Evolutionary conservation across 2,329 filamentous ascomycete species (phyloP).

Genomic region (Fusarium chaquense): DNA sequence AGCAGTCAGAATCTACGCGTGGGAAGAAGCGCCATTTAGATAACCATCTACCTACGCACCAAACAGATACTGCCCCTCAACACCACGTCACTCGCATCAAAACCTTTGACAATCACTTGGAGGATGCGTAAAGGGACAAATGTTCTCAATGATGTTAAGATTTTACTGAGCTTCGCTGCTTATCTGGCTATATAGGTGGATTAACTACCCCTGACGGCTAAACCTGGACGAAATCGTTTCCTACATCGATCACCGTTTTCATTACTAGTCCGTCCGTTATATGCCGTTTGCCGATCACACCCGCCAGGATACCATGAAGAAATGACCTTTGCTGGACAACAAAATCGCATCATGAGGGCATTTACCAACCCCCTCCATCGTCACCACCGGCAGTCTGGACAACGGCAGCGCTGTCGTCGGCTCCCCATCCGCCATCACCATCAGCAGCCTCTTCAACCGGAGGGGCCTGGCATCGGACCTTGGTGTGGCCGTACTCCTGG

Average conservation of each 20-base stretch:
- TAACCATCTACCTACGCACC: not conserved
- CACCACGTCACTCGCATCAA: not conserved
- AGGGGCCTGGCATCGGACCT: slow-evolving; percentile 54
- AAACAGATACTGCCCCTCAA: not conserved
- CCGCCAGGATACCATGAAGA: not conserved
- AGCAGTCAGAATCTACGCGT: not conserved
- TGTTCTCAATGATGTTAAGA: slow-evolving; percentile 2
- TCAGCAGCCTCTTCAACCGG: slow-evolving; percentile 39
- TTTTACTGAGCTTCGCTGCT: not conserved
- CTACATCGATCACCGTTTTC: slow-evolving; percentile 8
- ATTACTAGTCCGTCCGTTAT: not conserved
- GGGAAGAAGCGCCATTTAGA: not conserved
- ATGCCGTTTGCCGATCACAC: not conserved
- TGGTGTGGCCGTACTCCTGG: slow-evolving; percentile 56
- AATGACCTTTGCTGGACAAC: not conserved
- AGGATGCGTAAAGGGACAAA: not conserved
- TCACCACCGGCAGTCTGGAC: slow-evolving; percentile 11
- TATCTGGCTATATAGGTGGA: slow-evolving; percentile 4
- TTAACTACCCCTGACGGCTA: not conserved
- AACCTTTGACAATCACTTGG: not conserved
- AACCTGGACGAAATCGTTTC: slow-evolving; percentile 25
- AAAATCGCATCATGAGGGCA: not conserved
- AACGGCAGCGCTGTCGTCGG: slow-evolving; percentile 14
- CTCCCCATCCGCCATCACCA: slow-evolving; percentile 17
- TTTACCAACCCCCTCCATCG: slow-evolving; percentile 38